Percentiles rank a stretch among this genome's conserved stretches.
Evolutionary conservation across 2,329 filamentous ascomycete genomes (phyloP).

Genomic region (Xylaria hypoxylon): DNA sequence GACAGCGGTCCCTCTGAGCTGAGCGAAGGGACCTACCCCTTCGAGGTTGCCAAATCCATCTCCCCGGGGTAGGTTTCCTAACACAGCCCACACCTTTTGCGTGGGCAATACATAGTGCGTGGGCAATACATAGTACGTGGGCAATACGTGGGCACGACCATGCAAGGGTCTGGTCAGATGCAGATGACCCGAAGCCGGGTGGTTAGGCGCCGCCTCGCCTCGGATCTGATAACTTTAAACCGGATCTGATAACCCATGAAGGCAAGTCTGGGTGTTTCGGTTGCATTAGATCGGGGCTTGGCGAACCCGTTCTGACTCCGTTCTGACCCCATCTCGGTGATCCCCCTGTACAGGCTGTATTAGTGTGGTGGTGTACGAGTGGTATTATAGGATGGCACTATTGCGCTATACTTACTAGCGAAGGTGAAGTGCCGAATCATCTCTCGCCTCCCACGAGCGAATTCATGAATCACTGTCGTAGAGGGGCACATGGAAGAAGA

Average conservation of each 20-base stretch:
- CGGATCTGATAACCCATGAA: slow-evolving; percentile 49
- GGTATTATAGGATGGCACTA: slow-evolving; percentile 9
- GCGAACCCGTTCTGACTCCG: slow-evolving; percentile 10
- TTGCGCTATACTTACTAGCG: slow-evolving; percentile 3
- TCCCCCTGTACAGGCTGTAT: too few relatives aligned
- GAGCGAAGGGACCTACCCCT: slow-evolving; percentile 26
- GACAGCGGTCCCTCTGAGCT: slow-evolving; percentile 21
- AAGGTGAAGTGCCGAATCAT: slow-evolving; percentile 17
- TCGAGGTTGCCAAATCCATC: slow-evolving; percentile 9
- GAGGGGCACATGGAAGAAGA: not conserved
- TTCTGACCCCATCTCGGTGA: not conserved
- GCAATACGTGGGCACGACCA: too few relatives aligned
- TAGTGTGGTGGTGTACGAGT: not conserved
- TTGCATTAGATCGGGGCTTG: slow-evolving; percentile 35
- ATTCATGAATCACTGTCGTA: not conserved
- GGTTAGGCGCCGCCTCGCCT: slow-evolving; percentile 38
- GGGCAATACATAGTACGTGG: too few relatives aligned
- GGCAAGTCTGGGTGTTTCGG: slow-evolving; percentile 33
- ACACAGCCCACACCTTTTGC: slow-evolving; percentile 7
- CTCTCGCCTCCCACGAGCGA: not conserved
- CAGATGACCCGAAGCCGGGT: slow-evolving; percentile 42
- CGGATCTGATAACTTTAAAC: slow-evolving; percentile 52
- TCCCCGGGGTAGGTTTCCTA: slow-evolving; percentile 15
- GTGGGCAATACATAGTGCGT: too few relatives aligned
- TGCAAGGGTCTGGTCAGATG: slow-evolving; percentile 13